phyloP scores from a whole-genome alignment of 495 filamentous ascomycete species.

The Hypoxylon intermedium region DNA sequence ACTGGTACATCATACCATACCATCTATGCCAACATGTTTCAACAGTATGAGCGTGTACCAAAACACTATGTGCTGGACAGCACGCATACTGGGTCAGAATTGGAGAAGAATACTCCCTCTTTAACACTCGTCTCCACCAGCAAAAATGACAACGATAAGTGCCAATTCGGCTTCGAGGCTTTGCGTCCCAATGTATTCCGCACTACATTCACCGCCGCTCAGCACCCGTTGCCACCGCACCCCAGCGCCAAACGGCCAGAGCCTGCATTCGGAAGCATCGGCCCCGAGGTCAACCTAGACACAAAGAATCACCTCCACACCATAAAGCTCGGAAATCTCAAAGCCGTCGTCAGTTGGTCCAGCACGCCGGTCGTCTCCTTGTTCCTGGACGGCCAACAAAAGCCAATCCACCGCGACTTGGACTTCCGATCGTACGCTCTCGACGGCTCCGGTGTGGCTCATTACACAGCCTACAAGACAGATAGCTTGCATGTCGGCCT shows the following conservation, averaged over 20 bases:
- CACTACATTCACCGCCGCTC: conserved; percentile 65
- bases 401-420: conserved; percentile 64
- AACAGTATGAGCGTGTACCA: conserved; percentile 38
- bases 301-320: conserved; percentile 39
- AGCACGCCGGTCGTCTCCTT: conserved; percentile 63
- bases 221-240: conserved; percentile 65
- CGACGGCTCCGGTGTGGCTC: conserved; percentile 63
- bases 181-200: conserved; percentile 67
- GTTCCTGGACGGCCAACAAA: conserved; percentile 55
- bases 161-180: conserved; percentile 65
- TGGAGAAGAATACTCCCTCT: conserved; percentile 7
- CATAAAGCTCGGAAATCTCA: conserved; percentile 57
- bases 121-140: conserved; percentile 55
- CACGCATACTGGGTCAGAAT: neutral
- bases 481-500: conserved; percentile 69
- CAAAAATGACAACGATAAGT: conserved; percentile 39
- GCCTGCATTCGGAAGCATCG: conserved; percentile 37
- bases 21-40: conserved; percentile 27
- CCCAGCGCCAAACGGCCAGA: conserved; percentile 62
- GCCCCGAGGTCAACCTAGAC: conserved; percentile 36
- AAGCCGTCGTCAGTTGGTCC: conserved; percentile 62
- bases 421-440: conserved; percentile 67
- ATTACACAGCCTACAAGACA: conserved; percentile 66
- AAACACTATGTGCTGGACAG: conserved; percentile 30
- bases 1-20: conserved; percentile 1